A percentile compares a stretch with the other conserved stretches of the same genome.
Evolutionary conservation across 495 filamentous ascomycete species (phyloP).

Genomic region (Saxispiralis lemnorum): DNA sequence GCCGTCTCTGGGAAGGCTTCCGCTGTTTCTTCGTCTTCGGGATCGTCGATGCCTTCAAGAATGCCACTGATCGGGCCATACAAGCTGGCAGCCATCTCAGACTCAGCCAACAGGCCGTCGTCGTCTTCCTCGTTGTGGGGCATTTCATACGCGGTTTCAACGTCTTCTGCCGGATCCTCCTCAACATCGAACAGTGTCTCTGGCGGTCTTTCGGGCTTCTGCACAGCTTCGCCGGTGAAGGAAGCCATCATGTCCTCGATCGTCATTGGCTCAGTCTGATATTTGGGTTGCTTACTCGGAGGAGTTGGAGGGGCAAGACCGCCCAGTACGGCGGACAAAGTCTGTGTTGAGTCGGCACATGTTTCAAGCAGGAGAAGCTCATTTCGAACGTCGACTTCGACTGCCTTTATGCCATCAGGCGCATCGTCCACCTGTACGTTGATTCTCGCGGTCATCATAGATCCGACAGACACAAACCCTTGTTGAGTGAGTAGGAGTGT

Average conservation of each 20-base stretch:
- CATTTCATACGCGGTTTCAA: background rate
- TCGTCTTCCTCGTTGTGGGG: constrained; percentile 7
- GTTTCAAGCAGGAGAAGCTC: constrained; percentile 81
- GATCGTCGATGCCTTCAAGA: constrained; percentile 6
- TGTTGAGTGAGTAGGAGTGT: constrained; percentile 43
- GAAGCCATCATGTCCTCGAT: constrained; percentile 78
- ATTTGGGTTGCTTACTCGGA: constrained; percentile 64
- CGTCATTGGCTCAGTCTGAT: constrained; percentile 70
- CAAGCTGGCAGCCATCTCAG: constrained; percentile 13
- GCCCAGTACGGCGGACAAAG: constrained; percentile 62
- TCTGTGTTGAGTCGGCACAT: constrained; percentile 93
- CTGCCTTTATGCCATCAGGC: constrained; percentile 37
- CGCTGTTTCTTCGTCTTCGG: constrained; percentile 13
- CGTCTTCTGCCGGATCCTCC: constrained; percentile 8
- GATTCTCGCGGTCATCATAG: constrained; percentile 60
- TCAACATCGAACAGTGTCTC: constrained; percentile 11
- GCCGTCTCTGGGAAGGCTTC: constrained; percentile 32
- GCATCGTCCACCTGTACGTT: constrained; percentile 38
- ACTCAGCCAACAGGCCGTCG: constrained; percentile 10
- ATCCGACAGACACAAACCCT: constrained; percentile 72
- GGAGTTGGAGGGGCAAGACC: constrained; percentile 67
- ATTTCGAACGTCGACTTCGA: constrained; percentile 68
- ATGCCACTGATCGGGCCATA: constrained; percentile 14
- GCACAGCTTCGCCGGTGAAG: constrained; percentile 43
- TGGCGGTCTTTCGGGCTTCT: constrained; percentile 9